Conservation (phyloP, 2,329 filamentous ascomycete species). For the Apiospora rasikravindrae region DNA sequence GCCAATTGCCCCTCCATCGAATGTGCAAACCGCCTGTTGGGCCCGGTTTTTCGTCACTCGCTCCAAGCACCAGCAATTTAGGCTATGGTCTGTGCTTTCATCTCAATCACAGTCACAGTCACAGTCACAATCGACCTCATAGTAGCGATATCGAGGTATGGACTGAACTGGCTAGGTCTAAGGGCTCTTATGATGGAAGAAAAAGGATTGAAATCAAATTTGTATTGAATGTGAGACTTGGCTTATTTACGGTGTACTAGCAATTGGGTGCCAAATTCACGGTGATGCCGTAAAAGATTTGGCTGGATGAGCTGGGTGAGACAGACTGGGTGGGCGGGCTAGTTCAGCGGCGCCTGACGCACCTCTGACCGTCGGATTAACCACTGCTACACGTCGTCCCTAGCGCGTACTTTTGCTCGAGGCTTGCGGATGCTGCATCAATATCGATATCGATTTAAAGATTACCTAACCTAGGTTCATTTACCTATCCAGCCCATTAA, state of each 20-base stretch:
- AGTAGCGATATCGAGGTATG: too few relatives aligned
- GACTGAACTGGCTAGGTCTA: background rate
- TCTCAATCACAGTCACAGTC: too few relatives aligned
- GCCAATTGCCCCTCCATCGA: slow-evolving; percentile 19
- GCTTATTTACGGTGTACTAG: background rate
- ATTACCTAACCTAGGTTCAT: background rate
- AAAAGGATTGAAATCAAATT: background rate
- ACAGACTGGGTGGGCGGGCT: background rate
- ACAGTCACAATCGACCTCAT: background rate
- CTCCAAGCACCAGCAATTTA: slow-evolving; percentile 30
- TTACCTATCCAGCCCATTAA: background rate
- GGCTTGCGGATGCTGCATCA: background rate
- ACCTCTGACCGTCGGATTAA: background rate
- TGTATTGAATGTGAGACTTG: background rate
- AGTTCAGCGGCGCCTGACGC: background rate
- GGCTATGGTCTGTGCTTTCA: slow-evolving; percentile 42
- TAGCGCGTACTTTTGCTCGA: background rate
- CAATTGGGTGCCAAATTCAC: background rate
- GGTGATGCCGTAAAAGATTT: too few relatives aligned
- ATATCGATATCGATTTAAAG: slow-evolving; percentile 2
- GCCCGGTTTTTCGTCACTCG: slow-evolving; percentile 9
- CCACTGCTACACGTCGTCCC: background rate
- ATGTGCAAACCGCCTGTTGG: background rate
- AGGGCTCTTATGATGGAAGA: background rate
- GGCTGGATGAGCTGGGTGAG: background rate